Percentiles rank a stretch among this genome's conserved stretches.
These are phyloP conservation scores for Linnemannia zychae DNA, from an alignment of 192 early-diverging fungal species.

Conservation along the genomic window DNA sequence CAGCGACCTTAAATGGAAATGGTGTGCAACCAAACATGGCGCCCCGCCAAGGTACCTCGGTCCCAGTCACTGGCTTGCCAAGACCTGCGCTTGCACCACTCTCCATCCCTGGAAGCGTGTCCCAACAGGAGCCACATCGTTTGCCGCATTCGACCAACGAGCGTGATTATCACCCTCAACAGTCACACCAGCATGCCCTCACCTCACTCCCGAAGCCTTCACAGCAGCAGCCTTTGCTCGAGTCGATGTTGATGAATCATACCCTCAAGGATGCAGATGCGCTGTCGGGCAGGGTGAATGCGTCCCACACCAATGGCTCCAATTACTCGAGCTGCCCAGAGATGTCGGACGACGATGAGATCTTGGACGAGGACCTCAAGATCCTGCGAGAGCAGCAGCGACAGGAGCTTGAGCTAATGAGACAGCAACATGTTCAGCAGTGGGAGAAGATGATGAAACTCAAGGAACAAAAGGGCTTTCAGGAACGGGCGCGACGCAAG, in stretches of 20 bases:
- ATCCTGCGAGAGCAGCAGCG: constrained; percentile 38
- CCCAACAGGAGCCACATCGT: constrained; percentile 4
- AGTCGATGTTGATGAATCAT: constrained; percentile 16
- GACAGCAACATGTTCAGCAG: constrained; percentile 41
- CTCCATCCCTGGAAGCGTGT: not conserved
- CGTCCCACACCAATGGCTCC: constrained; percentile 37
- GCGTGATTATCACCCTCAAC: constrained; percentile 2
- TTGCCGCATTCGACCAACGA: constrained; percentile 15
- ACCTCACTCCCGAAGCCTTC: constrained; percentile 4
- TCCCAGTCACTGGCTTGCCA: not conserved
- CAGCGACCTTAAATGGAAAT: not conserved
- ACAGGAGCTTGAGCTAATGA: constrained; percentile 45
- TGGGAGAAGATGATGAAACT: constrained; percentile 56
- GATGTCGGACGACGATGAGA: constrained; percentile 49
- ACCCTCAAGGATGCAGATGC: constrained; percentile 35
- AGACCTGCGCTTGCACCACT: not conserved
- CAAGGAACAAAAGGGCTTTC: constrained; percentile 41
- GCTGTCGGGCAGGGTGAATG: constrained; percentile 14
- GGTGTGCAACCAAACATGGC: not conserved
- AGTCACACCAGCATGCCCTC: constrained; percentile 16
- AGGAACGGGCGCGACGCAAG: constrained; percentile 38
- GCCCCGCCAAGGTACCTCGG: not conserved
- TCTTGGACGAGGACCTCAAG: constrained; percentile 50
- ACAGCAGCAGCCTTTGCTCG: not conserved
- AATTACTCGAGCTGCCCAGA: constrained; percentile 51